These are phyloP conservation scores for Penicillium thymicola DNA, from an alignment of 2,329 filamentous ascomycete species.

Conservation along the genomic window DNA sequence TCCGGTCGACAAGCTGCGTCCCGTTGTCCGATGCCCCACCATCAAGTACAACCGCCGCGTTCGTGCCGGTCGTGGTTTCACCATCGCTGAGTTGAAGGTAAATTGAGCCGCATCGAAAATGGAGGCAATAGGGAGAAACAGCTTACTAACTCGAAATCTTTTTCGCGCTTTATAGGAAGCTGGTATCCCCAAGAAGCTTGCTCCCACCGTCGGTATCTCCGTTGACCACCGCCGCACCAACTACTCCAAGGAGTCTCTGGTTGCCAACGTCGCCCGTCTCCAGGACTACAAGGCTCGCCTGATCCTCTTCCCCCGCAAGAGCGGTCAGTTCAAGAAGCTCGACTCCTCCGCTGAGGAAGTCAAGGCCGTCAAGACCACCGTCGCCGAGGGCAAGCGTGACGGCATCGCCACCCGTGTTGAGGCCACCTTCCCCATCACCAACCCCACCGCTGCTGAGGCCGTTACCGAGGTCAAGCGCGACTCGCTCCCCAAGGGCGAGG, in stretches of 20 bases:
- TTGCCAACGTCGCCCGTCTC: conserved; percentile 93
- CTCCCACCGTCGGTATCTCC: conserved; percentile 92
- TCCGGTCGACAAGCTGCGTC: conserved; percentile 94
- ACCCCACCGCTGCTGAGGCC: conserved; percentile 55
- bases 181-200: conserved; percentile 89
- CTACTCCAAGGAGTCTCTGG: conserved; percentile 91
- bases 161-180: conserved; percentile 64
- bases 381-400: conserved; percentile 49
- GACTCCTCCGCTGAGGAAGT: conserved; percentile 82
- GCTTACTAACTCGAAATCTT: conserved; percentile 9
- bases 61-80: conserved; percentile 95
- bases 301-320: conserved; percentile 96
- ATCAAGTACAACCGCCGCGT: conserved; percentile 99
- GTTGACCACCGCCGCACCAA: conserved; percentile 97
- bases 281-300: conserved; percentile 96
- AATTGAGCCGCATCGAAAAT: conserved; percentile 16
- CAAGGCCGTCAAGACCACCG: conserved; percentile 63
- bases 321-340: conserved; percentile 89
- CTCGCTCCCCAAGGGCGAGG: conserved; percentile 74
- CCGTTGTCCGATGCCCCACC: conserved; percentile 94
- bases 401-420: conserved; percentile 53
- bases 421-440: conserved; percentile 68
- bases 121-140: neutral
- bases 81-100: conserved; percentile 97
- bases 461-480: conserved; percentile 76